Percentiles rank a stretch among this genome's conserved stretches.
Evolutionary conservation across 129 eudicot species (phyloP).

Genomic region (Logfia minima): DNA sequence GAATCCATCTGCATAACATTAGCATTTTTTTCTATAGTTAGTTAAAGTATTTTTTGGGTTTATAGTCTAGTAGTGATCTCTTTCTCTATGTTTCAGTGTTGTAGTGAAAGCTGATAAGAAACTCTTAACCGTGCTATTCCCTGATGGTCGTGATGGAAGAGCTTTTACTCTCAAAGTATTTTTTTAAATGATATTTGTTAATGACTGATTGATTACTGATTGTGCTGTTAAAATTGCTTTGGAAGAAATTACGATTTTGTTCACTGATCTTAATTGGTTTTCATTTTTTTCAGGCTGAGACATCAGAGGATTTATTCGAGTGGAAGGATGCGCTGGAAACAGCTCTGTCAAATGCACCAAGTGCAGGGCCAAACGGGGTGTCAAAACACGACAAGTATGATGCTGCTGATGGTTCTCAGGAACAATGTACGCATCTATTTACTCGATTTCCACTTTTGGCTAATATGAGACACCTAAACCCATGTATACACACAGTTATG

Average conservation of each 20-base stretch:
- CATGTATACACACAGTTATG: not conserved
- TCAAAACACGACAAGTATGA: constrained; percentile 58
- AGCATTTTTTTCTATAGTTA: not conserved
- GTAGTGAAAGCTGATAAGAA: constrained; percentile 88
- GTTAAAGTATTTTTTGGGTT: not conserved
- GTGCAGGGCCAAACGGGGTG: constrained; percentile 62
- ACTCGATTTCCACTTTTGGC: not conserved
- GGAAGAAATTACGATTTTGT: not conserved
- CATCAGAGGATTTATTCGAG: constrained; percentile 69
- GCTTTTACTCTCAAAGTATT: constrained; percentile 90
- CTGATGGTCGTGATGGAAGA: constrained; percentile 94
- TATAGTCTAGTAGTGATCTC: constrained; percentile 1
- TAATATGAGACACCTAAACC: not conserved
- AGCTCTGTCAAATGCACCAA: constrained; percentile 84
- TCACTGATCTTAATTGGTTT: not conserved
- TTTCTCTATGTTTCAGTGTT: constrained; percentile 52
- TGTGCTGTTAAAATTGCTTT: not conserved
- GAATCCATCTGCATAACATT: not conserved
- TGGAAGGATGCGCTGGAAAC: constrained; percentile 93
- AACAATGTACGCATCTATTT: constrained; percentile 45
- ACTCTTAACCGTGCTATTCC: constrained; percentile 72
- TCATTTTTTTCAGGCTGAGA: constrained; percentile 62
- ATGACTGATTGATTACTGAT: not conserved
- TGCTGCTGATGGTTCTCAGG: constrained; percentile 49
- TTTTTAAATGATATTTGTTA: not conserved